Evolutionary conservation across 768 basidiomycete species (phyloP), one percentile per base, ranked within the genome.

Genomic region (Calocera cornea): DNA sequence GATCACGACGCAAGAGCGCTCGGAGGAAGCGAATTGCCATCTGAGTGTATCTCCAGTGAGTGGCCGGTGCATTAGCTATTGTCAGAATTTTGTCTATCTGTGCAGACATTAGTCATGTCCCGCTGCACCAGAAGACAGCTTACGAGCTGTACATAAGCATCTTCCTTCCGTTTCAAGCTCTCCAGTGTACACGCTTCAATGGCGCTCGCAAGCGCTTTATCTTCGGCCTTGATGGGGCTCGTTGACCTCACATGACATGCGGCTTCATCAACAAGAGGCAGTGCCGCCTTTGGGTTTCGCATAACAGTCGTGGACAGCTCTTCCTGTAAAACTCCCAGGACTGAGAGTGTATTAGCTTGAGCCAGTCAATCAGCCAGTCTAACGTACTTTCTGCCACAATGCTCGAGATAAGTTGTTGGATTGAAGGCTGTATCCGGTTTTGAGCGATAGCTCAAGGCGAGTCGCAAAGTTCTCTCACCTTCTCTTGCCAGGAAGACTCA

Each of bases 31-130:
- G 80, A 29, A 86, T 79, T 12, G 89, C 88, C 40, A 85, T 84
- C 41, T 90, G 87, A 3, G 80, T 78, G 73, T 93, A 93, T 66
- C 85, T 83, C 90, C 90, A 92, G 73, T 93, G 90, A 2, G 87
- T 91, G 19, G 79, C 75, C 1, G 82, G 71, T 29, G 84, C 83
- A 27, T 83, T 80, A 0, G 84, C 89, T 40, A 89, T 80, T 31
- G 82, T 79, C 34, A 89, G 75, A n/a, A 88, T 78, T 31, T 78
- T 71, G 0, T 75, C 71, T 2, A 76, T 79, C 83, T 83, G 71
- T 38, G 5, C 5, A 17, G 31, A 60, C 10, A 19, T 60, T 11
- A 27, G 54, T 27, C 19, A 10, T 10, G 22, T 5, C 27, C 7
- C 24, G 31, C 10, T 8, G 7, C 54, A 33, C 2, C 14, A 60